Conservation (phyloP, 768 basidiomycete genomes). For the Naganishia onofrii region DNA sequence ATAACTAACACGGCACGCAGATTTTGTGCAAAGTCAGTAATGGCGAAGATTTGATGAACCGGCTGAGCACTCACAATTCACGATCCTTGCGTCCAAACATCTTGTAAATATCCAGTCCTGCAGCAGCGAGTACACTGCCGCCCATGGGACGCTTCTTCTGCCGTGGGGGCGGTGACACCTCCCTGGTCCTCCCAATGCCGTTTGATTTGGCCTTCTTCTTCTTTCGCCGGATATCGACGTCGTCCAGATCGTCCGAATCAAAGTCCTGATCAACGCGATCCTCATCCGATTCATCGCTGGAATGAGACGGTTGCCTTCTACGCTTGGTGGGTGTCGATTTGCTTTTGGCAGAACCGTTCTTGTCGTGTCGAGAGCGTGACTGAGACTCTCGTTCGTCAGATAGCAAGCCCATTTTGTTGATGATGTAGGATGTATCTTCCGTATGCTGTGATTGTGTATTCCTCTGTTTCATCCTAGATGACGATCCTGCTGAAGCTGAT, state of each 20-base stretch:
- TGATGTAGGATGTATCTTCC: conserved; percentile 8
- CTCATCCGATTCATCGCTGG: not conserved
- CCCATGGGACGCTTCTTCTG: conserved; percentile 15
- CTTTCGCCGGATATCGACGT: conserved; percentile 10
- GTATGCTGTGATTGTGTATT: not conserved
- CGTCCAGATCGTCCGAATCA: conserved; percentile 29
- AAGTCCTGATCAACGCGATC: conserved; percentile 10
- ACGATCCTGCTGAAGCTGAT: not conserved
- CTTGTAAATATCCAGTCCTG: conserved; percentile 29
- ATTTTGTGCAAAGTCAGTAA: not conserved
- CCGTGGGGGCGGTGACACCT: conserved; percentile 8
- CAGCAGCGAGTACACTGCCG: conserved; percentile 29
- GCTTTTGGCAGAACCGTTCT: not conserved
- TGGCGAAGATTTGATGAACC: no score
- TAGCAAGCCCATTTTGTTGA: conserved; percentile 17
- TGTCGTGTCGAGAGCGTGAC: not conserved
- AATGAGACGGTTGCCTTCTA: not conserved
- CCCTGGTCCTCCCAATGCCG: conserved; percentile 8
- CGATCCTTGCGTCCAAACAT: conserved; percentile 25
- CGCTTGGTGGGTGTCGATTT: not conserved
- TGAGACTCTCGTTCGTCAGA: conserved; percentile 6
- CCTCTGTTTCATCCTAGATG: conserved; percentile 3
- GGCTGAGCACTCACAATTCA: conserved; percentile 22
- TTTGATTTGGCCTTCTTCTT: conserved; percentile 8
- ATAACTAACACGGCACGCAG: not conserved